Base-by-base conservation (phyloP, 306 rosid species). In the Prosopis cineraria region DNA sequence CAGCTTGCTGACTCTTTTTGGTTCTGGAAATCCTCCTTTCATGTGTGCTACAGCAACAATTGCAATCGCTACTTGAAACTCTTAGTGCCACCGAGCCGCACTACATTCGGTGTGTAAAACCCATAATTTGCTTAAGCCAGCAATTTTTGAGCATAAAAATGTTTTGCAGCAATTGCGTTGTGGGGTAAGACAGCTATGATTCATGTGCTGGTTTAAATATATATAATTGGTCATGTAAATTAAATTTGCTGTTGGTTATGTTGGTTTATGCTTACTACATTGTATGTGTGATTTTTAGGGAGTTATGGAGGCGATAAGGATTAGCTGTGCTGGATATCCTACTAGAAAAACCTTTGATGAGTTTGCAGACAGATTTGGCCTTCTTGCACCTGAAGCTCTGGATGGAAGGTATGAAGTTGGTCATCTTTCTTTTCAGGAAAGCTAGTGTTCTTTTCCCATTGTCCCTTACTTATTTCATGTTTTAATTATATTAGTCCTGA, bases 231-330 rank as follows among this genome's bases (percentile, higher is more conserved):
- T 52, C 37, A 33, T 66, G 52, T 44, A 39, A 56, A 70, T 59
- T 52, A 73, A 72, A 67, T 22, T 53, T 53, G 74, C 72, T 27
- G 24, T 36, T 64, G 10, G 68, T 62, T 63, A 40, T 73, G 70
- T 36, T 44, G 40, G 63, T 78, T 78, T 68, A 77, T 72, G 53
- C 77, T 76, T 81, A 48, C 56, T 78, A 11, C 53, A 22, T 65
- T 30, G 29, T 56, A n/a, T 68, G 59, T 63, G 58, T 70, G 37
- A 41, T 72, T 76, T n/a, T 58, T 69, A 96, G 99, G 99, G 99
- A 76, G 99, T 96, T 77, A 96, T 96, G 99, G 99, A 96, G 80
- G 99, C 99, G 78, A 96, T 96, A 69, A 90, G 99, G 88, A 96
- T 96, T 71, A 96, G 99, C 81, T 96, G 99, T 78, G 99, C 99